Evolutionary conservation across 225 moss, liverwort and hornwort genomes (phyloP), one percentile per base, ranked within the genome.

Genomic region (Antitrichia curtipendula): DNA sequence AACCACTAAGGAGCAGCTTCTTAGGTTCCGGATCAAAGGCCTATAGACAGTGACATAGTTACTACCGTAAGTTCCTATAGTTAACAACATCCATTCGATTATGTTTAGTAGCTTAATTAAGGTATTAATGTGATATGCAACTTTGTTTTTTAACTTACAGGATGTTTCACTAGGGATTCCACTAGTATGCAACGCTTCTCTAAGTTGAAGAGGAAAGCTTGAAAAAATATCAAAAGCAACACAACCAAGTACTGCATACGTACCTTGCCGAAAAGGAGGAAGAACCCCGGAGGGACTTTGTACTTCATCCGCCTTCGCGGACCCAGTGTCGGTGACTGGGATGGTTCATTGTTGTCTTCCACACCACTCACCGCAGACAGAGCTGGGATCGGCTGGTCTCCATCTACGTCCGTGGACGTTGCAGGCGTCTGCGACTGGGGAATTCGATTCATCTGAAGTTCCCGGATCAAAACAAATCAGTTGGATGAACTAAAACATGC

Each of bases 281-380:
- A 3, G 9, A 4, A 28, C 4, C 28, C 17, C 2, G 1, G 0
- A 5, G 74, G 31, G 1, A 17, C 1, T 49, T 49, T 32, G 49
- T 31, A 7, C 73, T 73, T 8, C 8, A 1, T 18, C 11, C 1
- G 18, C 29, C 73, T 47, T 32, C 0, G 15, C 25, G 5, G 69
- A 40, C 20, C 9, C 6, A 10, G 20, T 19, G 7, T 49, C 32
- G 20, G 32, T 31, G 74, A 49, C 12, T 49, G 4, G 32, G 49
- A 12, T 49, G 31, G 7, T 8, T 20, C 20, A 3, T 50, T 50
- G 13, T 32, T 32, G 13, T 21, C 32, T 21, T 34, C 50, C 13
- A 50, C 21, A 21, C 32, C 50, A 75, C 75, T 75, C 52, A 75
- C 36, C 8, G 8, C 8, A 52, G 34, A 34, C 22, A 21, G 3